Evolutionary conservation across 2,329 filamentous ascomycete genomes (phyloP).

Genomic region (Claviceps sorghi): DNA sequence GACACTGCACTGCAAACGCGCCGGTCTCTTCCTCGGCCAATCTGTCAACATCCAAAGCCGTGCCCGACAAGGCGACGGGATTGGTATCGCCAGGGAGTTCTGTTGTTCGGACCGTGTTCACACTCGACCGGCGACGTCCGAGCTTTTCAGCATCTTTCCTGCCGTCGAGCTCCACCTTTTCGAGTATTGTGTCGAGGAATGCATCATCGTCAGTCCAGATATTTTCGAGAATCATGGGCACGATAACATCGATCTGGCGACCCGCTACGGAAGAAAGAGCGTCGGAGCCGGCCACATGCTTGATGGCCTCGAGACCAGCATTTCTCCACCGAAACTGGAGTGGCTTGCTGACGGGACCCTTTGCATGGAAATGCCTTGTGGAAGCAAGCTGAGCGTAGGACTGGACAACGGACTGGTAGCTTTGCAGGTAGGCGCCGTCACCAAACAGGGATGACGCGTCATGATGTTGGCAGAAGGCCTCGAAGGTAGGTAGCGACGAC

Average conservation of each 20-base stretch:
- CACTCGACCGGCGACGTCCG: conserved; percentile 57
- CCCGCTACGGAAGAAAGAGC: conserved; percentile 60
- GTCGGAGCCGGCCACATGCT: conserved; percentile 66
- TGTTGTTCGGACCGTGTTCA: conserved; percentile 56
- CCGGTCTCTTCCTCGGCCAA: conserved; percentile 81
- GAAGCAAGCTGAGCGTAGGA: conserved; percentile 71
- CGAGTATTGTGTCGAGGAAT: conserved; percentile 52
- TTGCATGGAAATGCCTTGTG: conserved; percentile 37
- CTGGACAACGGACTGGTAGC: conserved; percentile 70
- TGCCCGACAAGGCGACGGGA: conserved; percentile 59
- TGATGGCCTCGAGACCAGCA: conserved; percentile 62
- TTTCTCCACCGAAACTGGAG: conserved; percentile 66
- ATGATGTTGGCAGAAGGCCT: conserved; percentile 77
- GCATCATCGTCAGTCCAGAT: conserved; percentile 61
- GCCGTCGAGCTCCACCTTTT: conserved; percentile 53
- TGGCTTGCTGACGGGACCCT: conserved; percentile 48
- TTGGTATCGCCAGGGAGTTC: conserved; percentile 51
- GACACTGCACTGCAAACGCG: conserved; percentile 67
- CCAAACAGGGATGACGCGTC: conserved; percentile 74
- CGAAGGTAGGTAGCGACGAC: conserved; percentile 73
- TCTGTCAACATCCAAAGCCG: conserved; percentile 75
- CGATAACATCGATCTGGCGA: conserved; percentile 60
- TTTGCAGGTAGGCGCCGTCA: conserved; percentile 66
- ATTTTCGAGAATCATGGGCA: conserved; percentile 79
- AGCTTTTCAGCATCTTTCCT: conserved; percentile 51